Base-by-base conservation (phyloP, 2,329 filamentous ascomycete species). In the Aspergillus pseudoglaucus region DNA sequence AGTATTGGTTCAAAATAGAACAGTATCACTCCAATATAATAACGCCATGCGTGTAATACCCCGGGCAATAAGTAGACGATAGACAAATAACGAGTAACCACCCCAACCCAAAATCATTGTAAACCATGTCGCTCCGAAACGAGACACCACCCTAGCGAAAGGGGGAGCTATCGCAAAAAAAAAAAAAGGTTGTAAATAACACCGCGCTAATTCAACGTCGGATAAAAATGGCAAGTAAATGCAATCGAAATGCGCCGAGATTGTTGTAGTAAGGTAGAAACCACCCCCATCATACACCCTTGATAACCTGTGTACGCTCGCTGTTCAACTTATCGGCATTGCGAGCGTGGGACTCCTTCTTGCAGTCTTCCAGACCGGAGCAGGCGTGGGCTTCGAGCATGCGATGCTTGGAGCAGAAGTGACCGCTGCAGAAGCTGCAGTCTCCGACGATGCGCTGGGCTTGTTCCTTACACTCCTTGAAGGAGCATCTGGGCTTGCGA, bases 371-470 rank as follows among this genome's bases (percentile, higher is more conserved):
- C 48, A 98, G 77, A 37, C 90, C 90, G 55, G 81, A 83, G 75
- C 93, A 98, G 74, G 88, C 88, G 75, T 98, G 93, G 60, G 91
- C 88, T 72, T 98, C 93, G 55, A 97, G 73, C 73, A 97, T 80
- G 48, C 93, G 81, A 73, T 98, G 93, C 75, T 90, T 95, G 60
- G 88, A 88, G 73, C 93, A 98, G 77, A 88, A 97, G 68, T 94
- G 88, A 41, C 90, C 90, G 47, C 85, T 78, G 76, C 93, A 98
- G 77, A 97, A 97, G 52, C 84, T 85, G 73, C 93, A 98, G 75
- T 97, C 91, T 47, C 93, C 93, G 50, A 96, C 88, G 63, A 98
- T 96, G 56, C 88, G 85, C 71, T 96, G 90, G 14, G 90, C 90
- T 25, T 81, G 80, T 60, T 89, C 84, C 66, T 83, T 88, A 82